Evolutionary conservation across 2,329 filamentous ascomycete genomes (phyloP), one percentile per base, ranked within the genome.

Genomic region (Rhexocercosporidium sp.): DNA sequence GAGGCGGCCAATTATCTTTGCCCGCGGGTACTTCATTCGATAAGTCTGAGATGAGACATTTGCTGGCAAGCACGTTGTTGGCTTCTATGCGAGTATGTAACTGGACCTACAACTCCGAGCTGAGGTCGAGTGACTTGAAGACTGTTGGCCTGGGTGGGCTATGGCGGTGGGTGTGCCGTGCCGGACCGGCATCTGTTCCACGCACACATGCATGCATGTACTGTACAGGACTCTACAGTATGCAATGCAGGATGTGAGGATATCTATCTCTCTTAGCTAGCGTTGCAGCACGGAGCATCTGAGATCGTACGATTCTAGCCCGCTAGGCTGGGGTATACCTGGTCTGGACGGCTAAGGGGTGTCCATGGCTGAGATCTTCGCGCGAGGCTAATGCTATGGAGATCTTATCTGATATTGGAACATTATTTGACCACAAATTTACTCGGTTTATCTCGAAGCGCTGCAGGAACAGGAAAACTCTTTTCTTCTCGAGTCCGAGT

Each of bases 261-360:
- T 37, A 37, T 37, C 53, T 20, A 5, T 25, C 53, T 57, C 22
- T 16, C 6, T 34, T 41, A 25, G 54, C 53, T 18, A 44, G 41
- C n/a, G 41, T 31, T 20, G 53, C 53, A 56, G 47, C 31, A 37
- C n/a, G 29, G 51, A 20, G 29, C 20, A 57, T 57, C 34, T 41
- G 34, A 25, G 34, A 57, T 39, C 54, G 54, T 57, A 57, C 54
- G 54, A 57, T 41, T 57, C 11, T 9, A 3, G 41, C 12, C 34
- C 31, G 34, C 54, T 41, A 39, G 53, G 34, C 53, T 57, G 54
- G 54, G 31, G 54, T 47, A 57, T 20, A 57, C 34, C 54, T 57
- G n/a, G 34, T 41, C 31, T 39, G 34, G 53, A 25, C 27, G 12
- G 14, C 27, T 41, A 5, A 18, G 37, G 37, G 37, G n/a, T n/a